A percentile compares a stretch with the other conserved stretches of the same genome.
Evolutionary conservation across 139 green algal genomes (phyloP).

Genomic region (Mesostigma viride): DNA sequence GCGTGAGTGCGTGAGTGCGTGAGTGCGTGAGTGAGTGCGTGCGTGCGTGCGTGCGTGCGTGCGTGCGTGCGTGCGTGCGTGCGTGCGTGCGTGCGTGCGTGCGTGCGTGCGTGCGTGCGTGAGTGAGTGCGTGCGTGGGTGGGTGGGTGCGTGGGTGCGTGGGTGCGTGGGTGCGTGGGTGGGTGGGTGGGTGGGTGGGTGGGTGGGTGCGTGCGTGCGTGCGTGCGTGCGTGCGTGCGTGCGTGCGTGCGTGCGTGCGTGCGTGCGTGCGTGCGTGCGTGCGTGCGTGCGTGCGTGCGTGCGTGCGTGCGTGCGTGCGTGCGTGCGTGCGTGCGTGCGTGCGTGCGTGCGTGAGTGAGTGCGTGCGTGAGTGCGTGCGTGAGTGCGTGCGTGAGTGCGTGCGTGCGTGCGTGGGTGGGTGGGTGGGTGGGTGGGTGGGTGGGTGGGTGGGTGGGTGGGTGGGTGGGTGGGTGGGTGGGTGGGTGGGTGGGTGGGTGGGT

Average conservation of each 20-base stretch:
- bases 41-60: background rate
- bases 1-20: background rate
- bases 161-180: conserved; percentile 2
- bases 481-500: too few relatives aligned
- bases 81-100: background rate
- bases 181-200: background rate
- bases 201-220: background rate
- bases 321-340: conserved; percentile 1
- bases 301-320: background rate
- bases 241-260: background rate
- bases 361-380: too few relatives aligned
- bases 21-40: too few relatives aligned
- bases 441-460: conserved; percentile 5
- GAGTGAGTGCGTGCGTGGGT: too few relatives aligned
- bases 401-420: conserved; percentile 3
- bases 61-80: conserved; percentile 1
- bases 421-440: background rate
- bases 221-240: background rate
- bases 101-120: too few relatives aligned
- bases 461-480: conserved; percentile 2
- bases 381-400: too few relatives aligned
- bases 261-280: background rate
- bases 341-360: too few relatives aligned
- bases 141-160: background rate
- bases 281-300: background rate